Conservation (phyloP, 139 green algal species). For the Picochlorum sp. region DNA sequence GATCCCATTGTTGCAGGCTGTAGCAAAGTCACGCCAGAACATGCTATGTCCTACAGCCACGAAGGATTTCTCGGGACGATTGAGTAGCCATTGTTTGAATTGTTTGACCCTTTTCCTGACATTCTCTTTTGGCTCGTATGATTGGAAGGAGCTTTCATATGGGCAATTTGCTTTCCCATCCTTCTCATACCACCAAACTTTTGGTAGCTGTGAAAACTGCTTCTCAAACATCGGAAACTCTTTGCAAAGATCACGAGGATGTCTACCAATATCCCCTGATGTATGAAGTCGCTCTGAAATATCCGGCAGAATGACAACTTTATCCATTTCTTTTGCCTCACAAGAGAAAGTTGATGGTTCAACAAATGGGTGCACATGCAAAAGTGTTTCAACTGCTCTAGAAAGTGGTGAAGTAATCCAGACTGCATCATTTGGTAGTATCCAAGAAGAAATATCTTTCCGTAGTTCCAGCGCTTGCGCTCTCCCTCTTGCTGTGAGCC, state of each 20-base stretch:
- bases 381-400: conserved; percentile 54
- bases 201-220: conserved; percentile 28
- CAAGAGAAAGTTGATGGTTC: conserved; percentile 13
- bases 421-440: conserved; percentile 30
- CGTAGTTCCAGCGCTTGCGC: conserved; percentile 22
- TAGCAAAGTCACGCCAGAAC: conserved; percentile 46
- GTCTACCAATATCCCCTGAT: conserved; percentile 48
- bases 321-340: conserved; percentile 9
- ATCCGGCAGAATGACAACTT: conserved; percentile 2
- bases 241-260: conserved; percentile 21
- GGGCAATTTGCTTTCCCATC: conserved; percentile 36
- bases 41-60: conserved; percentile 56
- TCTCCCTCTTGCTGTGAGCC: conserved; percentile 40
- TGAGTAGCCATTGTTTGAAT: conserved; percentile 46
- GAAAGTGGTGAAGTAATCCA: conserved; percentile 52
- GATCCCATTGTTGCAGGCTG: conserved; percentile 1
- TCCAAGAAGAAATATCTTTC: conserved; percentile 5
- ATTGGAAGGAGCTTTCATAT: conserved; percentile 13
- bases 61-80: conserved; percentile 39
- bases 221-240: conserved; percentile 28
- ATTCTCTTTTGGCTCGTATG: conserved; percentile 21
- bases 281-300: conserved; percentile 45
- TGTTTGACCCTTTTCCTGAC: conserved; percentile 36
- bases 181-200: conserved; percentile 51
- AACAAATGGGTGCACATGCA: conserved; percentile 1